A percentile compares a stretch with the other conserved stretches of the same genome.
Conservation (phyloP, 148 eudicot genomes). For the Amaranthus hypochondriacus region DNA sequence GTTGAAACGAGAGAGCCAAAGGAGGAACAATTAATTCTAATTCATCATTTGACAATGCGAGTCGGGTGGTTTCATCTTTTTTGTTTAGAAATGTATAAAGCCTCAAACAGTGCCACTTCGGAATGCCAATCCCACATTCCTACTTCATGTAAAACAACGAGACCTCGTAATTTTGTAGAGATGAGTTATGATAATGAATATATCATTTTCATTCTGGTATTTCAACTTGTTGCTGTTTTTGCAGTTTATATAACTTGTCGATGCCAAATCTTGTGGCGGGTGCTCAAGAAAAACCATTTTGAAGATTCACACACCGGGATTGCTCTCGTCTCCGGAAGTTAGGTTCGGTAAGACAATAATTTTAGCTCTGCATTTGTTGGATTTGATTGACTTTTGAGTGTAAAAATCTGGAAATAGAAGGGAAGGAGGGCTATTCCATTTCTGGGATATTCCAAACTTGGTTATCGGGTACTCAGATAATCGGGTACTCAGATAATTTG, state of each 20-base stretch:
- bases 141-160: constrained; percentile 18
- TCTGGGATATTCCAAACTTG: too few relatives aligned
- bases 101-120: constrained; percentile 3
- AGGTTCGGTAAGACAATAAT: too few relatives aligned
- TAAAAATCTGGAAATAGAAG: too few relatives aligned
- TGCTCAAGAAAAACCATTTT: too few relatives aligned
- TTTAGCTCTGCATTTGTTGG: too few relatives aligned
- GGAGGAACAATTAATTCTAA: neutral
- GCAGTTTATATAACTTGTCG: neutral
- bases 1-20: constrained; percentile 2
- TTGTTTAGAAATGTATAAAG: constrained; percentile 12
- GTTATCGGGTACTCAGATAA: too few relatives aligned
- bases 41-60: neutral
- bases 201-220: neutral
- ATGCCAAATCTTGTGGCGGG: neutral
- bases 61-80: neutral
- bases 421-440: too few relatives aligned
- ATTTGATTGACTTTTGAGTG: too few relatives aligned
- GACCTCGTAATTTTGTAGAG: constrained; percentile 16
- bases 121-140: constrained; percentile 13
- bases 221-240: neutral
- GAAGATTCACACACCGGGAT: too few relatives aligned
- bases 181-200: constrained; percentile 1
- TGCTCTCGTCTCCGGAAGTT: too few relatives aligned
- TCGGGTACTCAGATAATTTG: too few relatives aligned